Evolutionary conservation across 1,139 yeast species (phyloP).

Genomic region (Diutina catenulata): DNA sequence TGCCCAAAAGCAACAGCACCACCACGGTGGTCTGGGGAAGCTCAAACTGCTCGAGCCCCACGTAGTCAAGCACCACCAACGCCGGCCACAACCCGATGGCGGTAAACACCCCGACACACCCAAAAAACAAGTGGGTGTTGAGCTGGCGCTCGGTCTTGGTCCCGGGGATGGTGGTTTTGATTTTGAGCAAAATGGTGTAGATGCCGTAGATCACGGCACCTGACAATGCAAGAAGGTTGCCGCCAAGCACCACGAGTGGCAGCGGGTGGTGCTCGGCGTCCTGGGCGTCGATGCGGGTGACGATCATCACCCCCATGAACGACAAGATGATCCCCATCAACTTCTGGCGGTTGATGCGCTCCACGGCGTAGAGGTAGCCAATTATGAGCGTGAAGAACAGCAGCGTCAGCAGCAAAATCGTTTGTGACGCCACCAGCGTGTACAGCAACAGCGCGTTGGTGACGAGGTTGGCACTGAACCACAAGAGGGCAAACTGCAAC

Average conservation of each 20-base stretch:
- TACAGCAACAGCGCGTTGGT: slow-evolving; percentile 80
- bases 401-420: slow-evolving; percentile 82
- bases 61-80: slow-evolving; percentile 39
- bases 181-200: slow-evolving; percentile 79
- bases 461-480: slow-evolving; percentile 84
- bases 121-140: slow-evolving; percentile 81
- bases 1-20: slow-evolving; percentile 42
- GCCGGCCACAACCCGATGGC: slow-evolving; percentile 76
- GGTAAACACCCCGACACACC: slow-evolving; percentile 85
- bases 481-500: slow-evolving; percentile 68
- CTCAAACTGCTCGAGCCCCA: slow-evolving; percentile 59
- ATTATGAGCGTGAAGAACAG: slow-evolving; percentile 82
- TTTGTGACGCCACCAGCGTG: slow-evolving; percentile 89
- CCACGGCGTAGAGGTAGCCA: slow-evolving; percentile 68
- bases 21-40: slow-evolving; percentile 49
- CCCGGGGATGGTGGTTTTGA: slow-evolving; percentile 36
- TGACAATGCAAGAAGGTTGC: slow-evolving; percentile 66
- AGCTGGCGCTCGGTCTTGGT: slow-evolving; percentile 56
- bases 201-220: slow-evolving; percentile 86
- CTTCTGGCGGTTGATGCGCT: slow-evolving; percentile 53
- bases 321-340: slow-evolving; percentile 60
- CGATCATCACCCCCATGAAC: slow-evolving; percentile 67
- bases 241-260: slow-evolving; percentile 39
- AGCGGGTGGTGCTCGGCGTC: slow-evolving; percentile 12
- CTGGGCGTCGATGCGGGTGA: slow-evolving; percentile 48